Evolutionary conservation across 73 alveolate genomes (phyloP).

Genomic region (Halteria grandinella): DNA sequence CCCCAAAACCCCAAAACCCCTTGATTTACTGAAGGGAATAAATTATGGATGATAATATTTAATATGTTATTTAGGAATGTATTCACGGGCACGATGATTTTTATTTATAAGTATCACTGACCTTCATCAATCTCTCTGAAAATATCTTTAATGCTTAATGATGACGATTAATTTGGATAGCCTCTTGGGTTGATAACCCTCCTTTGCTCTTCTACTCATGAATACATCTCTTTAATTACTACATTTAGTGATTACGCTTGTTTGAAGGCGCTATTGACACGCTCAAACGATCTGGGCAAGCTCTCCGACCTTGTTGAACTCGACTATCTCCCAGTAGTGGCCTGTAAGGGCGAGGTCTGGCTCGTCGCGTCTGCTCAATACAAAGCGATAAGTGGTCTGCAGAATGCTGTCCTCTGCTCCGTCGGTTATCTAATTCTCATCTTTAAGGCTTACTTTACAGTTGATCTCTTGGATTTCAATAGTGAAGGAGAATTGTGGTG

Average conservation of each 20-base stretch:
- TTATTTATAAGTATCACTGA: too few relatives aligned
- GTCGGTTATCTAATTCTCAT: constrained; percentile 42
- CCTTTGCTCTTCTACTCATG: too few relatives aligned
- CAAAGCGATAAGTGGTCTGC: constrained; percentile 31
- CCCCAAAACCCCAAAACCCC: constrained; percentile 38
- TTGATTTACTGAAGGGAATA: neutral
- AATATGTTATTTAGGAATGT: neutral
- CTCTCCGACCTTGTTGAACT: constrained; percentile 57
- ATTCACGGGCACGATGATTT: too few relatives aligned
- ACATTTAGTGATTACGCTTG: neutral
- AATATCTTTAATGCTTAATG: too few relatives aligned
- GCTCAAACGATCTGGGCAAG: constrained; percentile 64
- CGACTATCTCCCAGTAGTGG: constrained; percentile 72
- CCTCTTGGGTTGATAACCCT: too few relatives aligned
- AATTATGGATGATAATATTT: neutral
- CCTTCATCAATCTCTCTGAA: too few relatives aligned
- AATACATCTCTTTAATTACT: too few relatives aligned
- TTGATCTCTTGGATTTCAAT: constrained; percentile 54
- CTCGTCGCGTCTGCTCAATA: constrained; percentile 50
- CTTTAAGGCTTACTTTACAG: constrained; percentile 54
- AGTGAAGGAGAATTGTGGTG: constrained; percentile 54
- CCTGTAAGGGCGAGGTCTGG: constrained; percentile 72
- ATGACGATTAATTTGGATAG: too few relatives aligned
- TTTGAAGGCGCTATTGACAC: neutral
- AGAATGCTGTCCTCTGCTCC: constrained; percentile 50